These are phyloP conservation scores for Russula sp. DNA, from an alignment of 768 basidiomycete species.

Conservation along the genomic window DNA sequence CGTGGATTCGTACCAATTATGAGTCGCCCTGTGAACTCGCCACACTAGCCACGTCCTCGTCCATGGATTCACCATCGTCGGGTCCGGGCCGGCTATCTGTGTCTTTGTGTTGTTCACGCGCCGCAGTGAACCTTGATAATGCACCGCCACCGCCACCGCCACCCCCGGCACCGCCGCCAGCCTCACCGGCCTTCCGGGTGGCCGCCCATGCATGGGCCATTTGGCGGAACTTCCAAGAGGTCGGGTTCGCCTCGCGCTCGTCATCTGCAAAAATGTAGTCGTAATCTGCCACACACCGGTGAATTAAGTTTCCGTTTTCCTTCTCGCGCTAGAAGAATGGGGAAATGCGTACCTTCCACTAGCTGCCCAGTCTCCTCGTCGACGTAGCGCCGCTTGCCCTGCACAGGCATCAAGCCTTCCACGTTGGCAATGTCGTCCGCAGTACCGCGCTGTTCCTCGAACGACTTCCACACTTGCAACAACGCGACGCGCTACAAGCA, in stretches of 20 bases:
- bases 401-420: constrained; percentile 89
- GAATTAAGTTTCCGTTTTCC: neutral
- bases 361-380: constrained; percentile 82
- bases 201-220: constrained; percentile 89
- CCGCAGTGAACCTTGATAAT: constrained; percentile 51
- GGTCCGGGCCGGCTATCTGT: constrained; percentile 23
- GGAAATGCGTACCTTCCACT: constrained; percentile 66
- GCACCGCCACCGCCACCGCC: constrained; percentile 30
- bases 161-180: constrained; percentile 31
- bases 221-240: constrained; percentile 92
- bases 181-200: constrained; percentile 41
- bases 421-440: constrained; percentile 76
- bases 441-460: constrained; percentile 79
- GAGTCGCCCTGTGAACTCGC: constrained; percentile 51
- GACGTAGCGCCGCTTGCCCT: constrained; percentile 78
- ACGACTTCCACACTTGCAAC: constrained; percentile 92
- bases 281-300: constrained; percentile 59
- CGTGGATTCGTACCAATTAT: constrained; percentile 1
- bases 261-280: constrained; percentile 96
- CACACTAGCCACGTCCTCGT: constrained; percentile 43
- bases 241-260: constrained; percentile 88
- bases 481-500: constrained; percentile 75
- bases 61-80: constrained; percentile 32
- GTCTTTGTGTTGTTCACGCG: constrained; percentile 32
- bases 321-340: neutral